Evolutionary conservation across 1,284 basidiomycete species (phyloP).

Genomic region (Lentinus polychrous): DNA sequence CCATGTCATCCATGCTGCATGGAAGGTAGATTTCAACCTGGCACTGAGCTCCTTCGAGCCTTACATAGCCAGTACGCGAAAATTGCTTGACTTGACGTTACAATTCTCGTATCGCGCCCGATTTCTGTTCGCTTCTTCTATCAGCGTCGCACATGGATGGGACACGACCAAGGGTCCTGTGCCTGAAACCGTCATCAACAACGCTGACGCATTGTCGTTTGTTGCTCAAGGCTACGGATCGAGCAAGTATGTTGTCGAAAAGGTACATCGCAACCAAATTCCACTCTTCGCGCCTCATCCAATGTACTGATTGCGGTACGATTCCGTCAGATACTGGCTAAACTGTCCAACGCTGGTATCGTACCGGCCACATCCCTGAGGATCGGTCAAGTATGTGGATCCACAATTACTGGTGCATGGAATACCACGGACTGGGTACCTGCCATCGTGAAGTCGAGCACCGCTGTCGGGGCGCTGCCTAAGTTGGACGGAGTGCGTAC

Average conservation of each 20-base stretch:
- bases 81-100: slow-evolving; percentile 24
- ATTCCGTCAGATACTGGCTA: slow-evolving; percentile 4
- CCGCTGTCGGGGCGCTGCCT: slow-evolving; percentile 10
- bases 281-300: background rate
- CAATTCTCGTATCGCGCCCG: background rate
- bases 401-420: slow-evolving; percentile 11
- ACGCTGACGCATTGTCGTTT: slow-evolving; percentile 3
- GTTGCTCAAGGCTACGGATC: slow-evolving; percentile 9
- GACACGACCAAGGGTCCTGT: slow-evolving; percentile 8
- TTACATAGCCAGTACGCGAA: slow-evolving; percentile 20
- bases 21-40: slow-evolving; percentile 30
- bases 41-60: slow-evolving; percentile 25
- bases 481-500: slow-evolving; percentile 16
- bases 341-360: background rate
- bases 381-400: slow-evolving; percentile 12
- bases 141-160: slow-evolving; percentile 11
- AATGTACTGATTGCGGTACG: background rate
- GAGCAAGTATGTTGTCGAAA: slow-evolving; percentile 12
- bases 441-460: slow-evolving; percentile 12
- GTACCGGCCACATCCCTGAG: slow-evolving; percentile 5
- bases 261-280: slow-evolving; percentile 8
- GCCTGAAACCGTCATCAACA: slow-evolving; percentile 9
- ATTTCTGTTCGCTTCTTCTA: slow-evolving; percentile 12
- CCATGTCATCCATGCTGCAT: slow-evolving; percentile 21
- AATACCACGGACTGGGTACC: slow-evolving; percentile 12